phyloP scores from a whole-genome alignment of 768 basidiomycete species.

The Mycena maculata region DNA sequence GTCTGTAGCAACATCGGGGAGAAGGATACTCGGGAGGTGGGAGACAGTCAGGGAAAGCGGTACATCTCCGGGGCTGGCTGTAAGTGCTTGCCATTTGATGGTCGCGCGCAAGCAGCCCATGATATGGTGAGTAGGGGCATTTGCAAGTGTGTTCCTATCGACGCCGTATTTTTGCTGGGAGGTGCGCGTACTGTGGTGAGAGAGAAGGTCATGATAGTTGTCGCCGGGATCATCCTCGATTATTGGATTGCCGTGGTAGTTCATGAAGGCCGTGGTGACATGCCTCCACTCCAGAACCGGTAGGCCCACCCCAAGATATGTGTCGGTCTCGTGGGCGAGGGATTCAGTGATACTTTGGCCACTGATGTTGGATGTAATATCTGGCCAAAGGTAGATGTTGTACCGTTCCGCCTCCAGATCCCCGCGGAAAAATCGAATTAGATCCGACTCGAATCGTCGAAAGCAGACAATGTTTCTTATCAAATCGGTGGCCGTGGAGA shows the following conservation, averaged over 20 bases:
- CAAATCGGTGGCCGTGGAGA: background rate
- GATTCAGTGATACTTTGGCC: conserved; percentile 1
- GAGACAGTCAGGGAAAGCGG: background rate
- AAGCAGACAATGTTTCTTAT: background rate
- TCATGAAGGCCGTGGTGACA: background rate
- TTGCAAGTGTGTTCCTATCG: background rate
- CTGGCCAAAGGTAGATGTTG: conserved; percentile 13
- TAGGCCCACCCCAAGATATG: background rate
- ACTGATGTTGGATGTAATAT: background rate
- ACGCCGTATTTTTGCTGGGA: conserved; percentile 10
- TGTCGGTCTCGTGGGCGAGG: background rate
- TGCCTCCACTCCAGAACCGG: background rate
- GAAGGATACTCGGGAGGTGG: background rate
- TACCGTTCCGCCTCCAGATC: background rate
- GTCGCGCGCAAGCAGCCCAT: background rate
- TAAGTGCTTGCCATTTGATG: background rate
- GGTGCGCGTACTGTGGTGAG: conserved; percentile 4
- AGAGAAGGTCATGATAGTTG: background rate
- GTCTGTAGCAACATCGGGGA: background rate
- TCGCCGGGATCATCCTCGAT: background rate
- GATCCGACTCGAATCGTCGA: conserved; percentile 5
- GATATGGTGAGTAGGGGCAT: background rate
- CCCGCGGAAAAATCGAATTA: conserved; percentile 1
- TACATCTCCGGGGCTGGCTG: background rate
- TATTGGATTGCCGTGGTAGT: background rate